A percentile compares a stretch with the other conserved stretches of the same genome.
phyloP scores from a whole-genome alignment of 179 eudicot genomes.

The Heliamphora pulchella region DNA sequence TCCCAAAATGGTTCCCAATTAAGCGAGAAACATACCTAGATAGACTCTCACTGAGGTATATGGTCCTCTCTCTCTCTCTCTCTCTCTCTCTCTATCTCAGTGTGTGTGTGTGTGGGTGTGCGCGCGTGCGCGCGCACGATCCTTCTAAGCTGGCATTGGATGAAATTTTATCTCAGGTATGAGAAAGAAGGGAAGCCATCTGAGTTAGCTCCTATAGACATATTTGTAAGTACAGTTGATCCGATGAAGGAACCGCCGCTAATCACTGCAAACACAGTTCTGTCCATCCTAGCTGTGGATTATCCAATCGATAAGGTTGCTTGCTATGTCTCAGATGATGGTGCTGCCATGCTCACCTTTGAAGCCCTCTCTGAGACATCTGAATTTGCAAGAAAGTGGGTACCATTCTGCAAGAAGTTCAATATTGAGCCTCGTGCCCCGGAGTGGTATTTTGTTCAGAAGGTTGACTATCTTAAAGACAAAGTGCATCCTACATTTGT shows the following conservation, averaged over 20 bases:
- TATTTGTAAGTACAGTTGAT: constrained; percentile 36
- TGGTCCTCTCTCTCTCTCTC: neutral
- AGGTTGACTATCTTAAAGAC: constrained; percentile 62
- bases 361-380: constrained; percentile 81
- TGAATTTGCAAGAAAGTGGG: constrained; percentile 80
- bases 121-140: no score
- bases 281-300: constrained; percentile 32
- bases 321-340: constrained; percentile 77
- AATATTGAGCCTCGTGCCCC: constrained; percentile 83
- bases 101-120: neutral
- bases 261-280: constrained; percentile 35
- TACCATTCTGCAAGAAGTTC: constrained; percentile 69
- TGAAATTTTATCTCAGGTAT: constrained; percentile 19
- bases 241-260: constrained; percentile 37
- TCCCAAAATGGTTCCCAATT: constrained; percentile 52
- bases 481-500: constrained; percentile 76
- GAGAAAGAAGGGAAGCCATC: constrained; percentile 35
- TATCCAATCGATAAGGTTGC: constrained; percentile 56
- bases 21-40: constrained; percentile 54
- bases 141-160: neutral
- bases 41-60: constrained; percentile 43
- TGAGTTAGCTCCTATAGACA: constrained; percentile 28
- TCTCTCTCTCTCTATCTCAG: neutral
- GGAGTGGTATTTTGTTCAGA: constrained; percentile 72
- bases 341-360: constrained; percentile 83